A percentile compares a stretch with the other conserved stretches of the same genome.
Evolutionary conservation across 2,329 filamentous ascomycete genomes (phyloP).

Genomic region (Mollisia scopiformis): DNA sequence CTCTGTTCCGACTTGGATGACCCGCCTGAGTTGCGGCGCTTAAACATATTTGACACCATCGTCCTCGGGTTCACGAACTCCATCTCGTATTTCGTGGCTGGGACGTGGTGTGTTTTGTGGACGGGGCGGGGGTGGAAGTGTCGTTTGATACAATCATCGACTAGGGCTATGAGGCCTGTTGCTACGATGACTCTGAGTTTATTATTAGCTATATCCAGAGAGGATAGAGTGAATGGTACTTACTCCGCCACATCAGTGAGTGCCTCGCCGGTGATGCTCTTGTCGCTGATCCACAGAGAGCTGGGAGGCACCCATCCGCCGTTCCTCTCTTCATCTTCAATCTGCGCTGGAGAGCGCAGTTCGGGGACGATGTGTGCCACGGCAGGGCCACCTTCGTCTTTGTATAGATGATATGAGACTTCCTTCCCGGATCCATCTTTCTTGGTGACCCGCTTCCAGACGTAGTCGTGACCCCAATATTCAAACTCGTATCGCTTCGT

Average conservation of each 20-base stretch:
- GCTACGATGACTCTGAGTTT: constrained; percentile 77
- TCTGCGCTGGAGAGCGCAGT: constrained; percentile 70
- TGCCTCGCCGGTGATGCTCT: constrained; percentile 63
- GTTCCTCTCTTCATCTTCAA: constrained; percentile 70
- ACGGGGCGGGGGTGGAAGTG: constrained; percentile 28
- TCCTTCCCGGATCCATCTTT: constrained; percentile 65
- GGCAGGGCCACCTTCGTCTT: constrained; percentile 61
- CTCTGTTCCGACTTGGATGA: constrained; percentile 25
- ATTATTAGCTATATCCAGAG: not conserved
- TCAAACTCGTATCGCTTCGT: constrained; percentile 86
- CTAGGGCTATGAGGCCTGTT: constrained; percentile 84
- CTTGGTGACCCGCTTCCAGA: constrained; percentile 77
- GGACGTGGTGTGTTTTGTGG: constrained; percentile 50
- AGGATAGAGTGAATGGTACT: constrained; percentile 40
- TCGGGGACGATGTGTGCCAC: constrained; percentile 88
- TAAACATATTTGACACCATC: constrained; percentile 66
- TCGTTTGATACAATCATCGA: constrained; percentile 85
- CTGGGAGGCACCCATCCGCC: constrained; percentile 91
- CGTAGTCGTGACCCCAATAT: constrained; percentile 88
- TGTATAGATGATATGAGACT: constrained; percentile 79
- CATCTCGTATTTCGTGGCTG: constrained; percentile 51
- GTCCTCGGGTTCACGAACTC: constrained; percentile 65
- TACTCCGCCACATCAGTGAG: constrained; percentile 87
- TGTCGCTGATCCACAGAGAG: constrained; percentile 87
- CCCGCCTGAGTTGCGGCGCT: constrained; percentile 44